These are phyloP conservation scores for Globisporangium canariense DNA, from an alignment of 352 stramenopile species.

Conservation along the genomic window DNA sequence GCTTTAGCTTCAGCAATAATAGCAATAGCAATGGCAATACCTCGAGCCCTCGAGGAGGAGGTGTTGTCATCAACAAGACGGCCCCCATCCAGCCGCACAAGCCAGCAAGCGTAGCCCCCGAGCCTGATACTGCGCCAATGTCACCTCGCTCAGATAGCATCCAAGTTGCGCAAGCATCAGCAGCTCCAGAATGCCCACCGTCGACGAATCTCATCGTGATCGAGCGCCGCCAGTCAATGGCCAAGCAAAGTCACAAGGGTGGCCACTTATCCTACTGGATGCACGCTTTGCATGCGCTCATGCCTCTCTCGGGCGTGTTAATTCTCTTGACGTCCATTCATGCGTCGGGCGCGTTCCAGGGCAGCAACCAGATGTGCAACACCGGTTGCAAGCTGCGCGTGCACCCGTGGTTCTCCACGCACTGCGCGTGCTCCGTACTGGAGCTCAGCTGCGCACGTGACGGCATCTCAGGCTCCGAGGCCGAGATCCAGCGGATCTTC, in stretches of 20 bases:
- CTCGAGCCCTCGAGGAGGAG: not conserved
- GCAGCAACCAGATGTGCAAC: conserved; percentile 8
- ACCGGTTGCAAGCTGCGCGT: conserved; percentile 27
- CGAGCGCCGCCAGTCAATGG: not conserved
- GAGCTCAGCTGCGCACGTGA: conserved; percentile 28
- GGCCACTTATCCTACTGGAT: not conserved
- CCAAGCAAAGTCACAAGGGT: not conserved
- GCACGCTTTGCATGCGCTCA: conserved; percentile 1
- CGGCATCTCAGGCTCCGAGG: conserved; percentile 13
- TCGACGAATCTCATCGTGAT: not conserved
- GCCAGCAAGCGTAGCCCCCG: not conserved
- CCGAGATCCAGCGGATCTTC: conserved; percentile 17
- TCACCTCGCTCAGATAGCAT: too few species aligned
- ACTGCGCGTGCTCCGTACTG: conserved; percentile 31
- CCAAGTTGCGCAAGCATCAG: not conserved
- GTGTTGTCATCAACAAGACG: not conserved
- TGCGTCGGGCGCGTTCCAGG: conserved; percentile 14
- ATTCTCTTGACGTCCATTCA: conserved; percentile 19
- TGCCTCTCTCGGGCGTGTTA: conserved; percentile 20
- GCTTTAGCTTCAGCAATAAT: not conserved
- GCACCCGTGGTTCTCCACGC: conserved; percentile 26
- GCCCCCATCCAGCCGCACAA: not conserved
- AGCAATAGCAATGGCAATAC: not conserved
- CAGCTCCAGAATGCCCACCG: not conserved
- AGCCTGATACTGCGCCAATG: not conserved